A percentile compares a stretch with the other conserved stretches of the same genome.
phyloP scores from a whole-genome alignment of 805 yeast genomes.

The Ogataea haglerorum region DNA sequence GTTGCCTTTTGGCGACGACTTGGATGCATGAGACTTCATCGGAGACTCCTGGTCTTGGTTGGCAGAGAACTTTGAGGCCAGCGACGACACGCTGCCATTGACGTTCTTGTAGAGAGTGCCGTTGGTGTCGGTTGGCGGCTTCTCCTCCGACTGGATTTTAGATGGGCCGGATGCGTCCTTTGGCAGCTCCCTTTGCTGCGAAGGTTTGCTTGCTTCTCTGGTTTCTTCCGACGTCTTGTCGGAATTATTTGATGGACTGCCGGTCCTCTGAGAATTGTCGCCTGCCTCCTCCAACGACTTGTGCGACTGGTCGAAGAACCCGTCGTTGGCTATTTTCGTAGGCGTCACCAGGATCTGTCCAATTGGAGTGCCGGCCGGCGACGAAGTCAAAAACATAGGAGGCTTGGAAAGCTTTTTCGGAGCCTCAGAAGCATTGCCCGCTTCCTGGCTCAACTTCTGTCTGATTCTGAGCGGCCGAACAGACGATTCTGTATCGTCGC shows the following conservation, averaged over 20 bases:
- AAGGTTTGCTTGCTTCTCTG: conserved; percentile 6
- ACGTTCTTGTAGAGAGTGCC: conserved; percentile 11
- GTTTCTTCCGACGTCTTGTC: neutral
- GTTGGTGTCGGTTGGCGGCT: too few species aligned
- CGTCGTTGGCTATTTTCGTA: conserved; percentile 4
- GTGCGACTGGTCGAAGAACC: neutral
- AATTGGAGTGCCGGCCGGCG: conserved; percentile 9
- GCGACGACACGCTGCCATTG: conserved; percentile 25
- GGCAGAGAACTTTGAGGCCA: conserved; percentile 30
- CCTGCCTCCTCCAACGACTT: neutral
- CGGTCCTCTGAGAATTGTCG: neutral
- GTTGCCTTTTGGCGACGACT: conserved; percentile 22
- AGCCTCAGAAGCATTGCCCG: conserved; percentile 18
- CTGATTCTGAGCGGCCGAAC: conserved; percentile 71
- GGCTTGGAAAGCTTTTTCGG: conserved; percentile 10
- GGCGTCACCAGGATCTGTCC: conserved; percentile 21
- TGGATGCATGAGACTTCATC: conserved; percentile 9
- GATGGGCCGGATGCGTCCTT: neutral
- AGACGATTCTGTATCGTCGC: conserved; percentile 35
- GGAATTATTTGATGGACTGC: too few species aligned
- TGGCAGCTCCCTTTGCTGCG: neutral
- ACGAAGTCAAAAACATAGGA: conserved; percentile 4
- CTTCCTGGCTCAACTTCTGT: conserved; percentile 41
- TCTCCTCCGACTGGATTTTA: neutral
- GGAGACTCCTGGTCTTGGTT: conserved; percentile 19